Evolutionary conservation across 2,329 filamentous ascomycete genomes (phyloP).

Genomic region (Fusarium globosum): DNA sequence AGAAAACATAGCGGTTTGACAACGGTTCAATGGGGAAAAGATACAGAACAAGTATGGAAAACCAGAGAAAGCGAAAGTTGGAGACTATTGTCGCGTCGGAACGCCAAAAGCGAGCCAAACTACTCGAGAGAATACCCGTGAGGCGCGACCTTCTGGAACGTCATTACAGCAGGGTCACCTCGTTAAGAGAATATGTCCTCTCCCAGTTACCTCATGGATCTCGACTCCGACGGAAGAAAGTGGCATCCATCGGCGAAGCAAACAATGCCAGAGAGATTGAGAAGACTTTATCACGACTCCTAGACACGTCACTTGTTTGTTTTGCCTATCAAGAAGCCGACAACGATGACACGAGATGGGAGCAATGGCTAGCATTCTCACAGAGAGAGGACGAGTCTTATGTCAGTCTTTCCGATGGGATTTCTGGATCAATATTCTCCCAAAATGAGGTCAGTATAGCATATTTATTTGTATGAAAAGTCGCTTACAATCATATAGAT

Average conservation of each 20-base stretch:
- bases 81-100: constrained; percentile 38
- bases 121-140: constrained; percentile 37
- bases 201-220: constrained; percentile 74
- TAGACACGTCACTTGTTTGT: constrained; percentile 78
- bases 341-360: constrained; percentile 57
- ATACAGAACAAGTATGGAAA: constrained; percentile 38
- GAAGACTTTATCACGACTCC: constrained; percentile 62
- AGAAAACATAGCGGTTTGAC: constrained; percentile 17
- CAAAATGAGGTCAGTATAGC: constrained; percentile 69
- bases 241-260: constrained; percentile 57
- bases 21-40: background rate
- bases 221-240: constrained; percentile 68
- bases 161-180: constrained; percentile 74
- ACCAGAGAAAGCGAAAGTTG: constrained; percentile 45
- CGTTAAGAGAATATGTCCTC: constrained; percentile 77
- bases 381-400: constrained; percentile 70
- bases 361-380: constrained; percentile 70
- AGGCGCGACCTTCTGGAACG: constrained; percentile 73
- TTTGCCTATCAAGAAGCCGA: constrained; percentile 48
- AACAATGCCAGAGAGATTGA: constrained; percentile 49
- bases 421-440: constrained; percentile 59
- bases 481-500: constrained; percentile 63
- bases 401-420: constrained; percentile 62
- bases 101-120: constrained; percentile 22
- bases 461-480: background rate